phyloP scores from a whole-genome alignment of 768 basidiomycete genomes.

The Lactifluus hygrophoroides region DNA sequence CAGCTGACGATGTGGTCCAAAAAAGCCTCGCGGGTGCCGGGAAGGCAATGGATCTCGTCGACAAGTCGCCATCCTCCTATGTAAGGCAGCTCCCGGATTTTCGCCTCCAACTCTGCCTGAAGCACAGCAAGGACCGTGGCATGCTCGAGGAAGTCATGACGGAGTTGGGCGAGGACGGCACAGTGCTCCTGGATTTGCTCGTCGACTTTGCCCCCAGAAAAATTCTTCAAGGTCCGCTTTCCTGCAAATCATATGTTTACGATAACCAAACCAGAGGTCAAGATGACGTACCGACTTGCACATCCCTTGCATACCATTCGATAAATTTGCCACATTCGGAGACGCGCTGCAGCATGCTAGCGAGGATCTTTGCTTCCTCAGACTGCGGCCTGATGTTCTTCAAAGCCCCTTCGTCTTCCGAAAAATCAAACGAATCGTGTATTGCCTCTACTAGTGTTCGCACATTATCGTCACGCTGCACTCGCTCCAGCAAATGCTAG shows the following conservation, averaged over 20 bases:
- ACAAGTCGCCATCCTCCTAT: no score
- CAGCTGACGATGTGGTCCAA: no score
- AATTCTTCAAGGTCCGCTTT: no score
- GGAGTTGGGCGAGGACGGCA: no score
- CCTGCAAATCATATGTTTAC: background rate
- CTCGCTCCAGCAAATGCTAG: background rate
- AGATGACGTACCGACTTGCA: background rate
- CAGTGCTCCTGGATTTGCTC: no score
- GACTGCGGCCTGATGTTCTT: background rate
- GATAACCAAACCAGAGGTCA: background rate
- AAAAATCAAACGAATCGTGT: background rate
- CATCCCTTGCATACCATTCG: background rate
- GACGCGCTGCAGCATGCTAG: background rate
- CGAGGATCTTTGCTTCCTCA: background rate
- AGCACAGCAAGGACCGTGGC: no score
- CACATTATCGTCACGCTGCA: background rate
- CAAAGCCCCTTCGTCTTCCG: background rate
- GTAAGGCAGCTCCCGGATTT: no score
- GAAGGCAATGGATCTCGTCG: no score
- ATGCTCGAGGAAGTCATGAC: no score
- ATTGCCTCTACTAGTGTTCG: background rate
- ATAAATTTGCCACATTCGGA: background rate
- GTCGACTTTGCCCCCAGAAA: no score
- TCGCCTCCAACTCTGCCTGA: no score
- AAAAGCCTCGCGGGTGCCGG: no score